Evolutionary conservation across 2,329 filamentous ascomycete species (phyloP), one percentile per base, ranked within the genome.

Genomic region (Xylariaceae sp.): DNA sequence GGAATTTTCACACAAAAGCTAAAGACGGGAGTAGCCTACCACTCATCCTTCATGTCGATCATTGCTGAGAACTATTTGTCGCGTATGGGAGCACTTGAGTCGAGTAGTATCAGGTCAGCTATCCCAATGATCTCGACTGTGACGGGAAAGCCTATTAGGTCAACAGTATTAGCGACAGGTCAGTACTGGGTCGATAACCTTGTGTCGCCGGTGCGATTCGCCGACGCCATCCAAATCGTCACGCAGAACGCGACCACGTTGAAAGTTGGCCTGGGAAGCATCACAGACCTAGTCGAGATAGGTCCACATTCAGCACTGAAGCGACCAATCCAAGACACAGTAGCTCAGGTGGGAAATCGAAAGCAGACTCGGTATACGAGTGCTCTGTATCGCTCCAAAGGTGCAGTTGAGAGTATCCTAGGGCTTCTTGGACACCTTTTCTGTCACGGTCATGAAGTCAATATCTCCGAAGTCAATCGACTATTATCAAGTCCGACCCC

Each of bases 131-230:
- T 70, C 2, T 69, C 67, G 0, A 60, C 67, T 0, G 65, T 69
- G 5, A 67, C 65, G 0, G 67, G 67, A 4, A 28, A 58, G 5
- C 16, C 19, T 1, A 44, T 67, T 19, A 28, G 43, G 0, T 36
- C 55, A 9, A 46, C 59, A 8, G 16, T 33, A 4, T 23, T 69
- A 12, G 36, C 58, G 8, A 56, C 40, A 4, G 44, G 60, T 7
- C 59, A 66, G 26, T 70, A 70, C 34, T 77, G 75, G 75, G 70
- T 72, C 6, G 60, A 69, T 3, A 76, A 76, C 36, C 61, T 77
- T 37, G 58, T 70, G 2, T 69, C 65, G 0, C 72, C 72, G 0
- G 75, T 77, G 0, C 62, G 60, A 26, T 76, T 76, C 34, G 48
- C 65, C 1, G 54, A 69, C 14, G 74, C 74, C 0, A 56, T 70